A percentile compares a stretch with the other conserved stretches of the same genome.
These are phyloP conservation scores for Colletotrichum viniferum DNA, from an alignment of 2,329 filamentous ascomycete species.

Conservation along the genomic window DNA sequence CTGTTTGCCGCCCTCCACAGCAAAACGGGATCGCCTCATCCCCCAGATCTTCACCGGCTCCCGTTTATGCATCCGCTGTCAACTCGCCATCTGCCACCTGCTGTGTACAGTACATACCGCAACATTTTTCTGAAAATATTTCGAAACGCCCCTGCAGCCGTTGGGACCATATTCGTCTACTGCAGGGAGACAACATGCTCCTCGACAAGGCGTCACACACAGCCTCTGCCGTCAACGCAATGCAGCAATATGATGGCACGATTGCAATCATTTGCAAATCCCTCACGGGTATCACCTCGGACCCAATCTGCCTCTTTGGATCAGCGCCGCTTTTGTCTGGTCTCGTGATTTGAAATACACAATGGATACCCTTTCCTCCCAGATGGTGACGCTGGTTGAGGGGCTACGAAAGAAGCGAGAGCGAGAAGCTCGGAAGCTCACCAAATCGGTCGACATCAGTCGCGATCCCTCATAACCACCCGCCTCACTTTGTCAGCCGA, in stretches of 20 bases:
- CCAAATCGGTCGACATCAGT: background rate
- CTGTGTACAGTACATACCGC: background rate
- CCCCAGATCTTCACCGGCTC: conserved; percentile 10
- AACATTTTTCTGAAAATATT: conserved; percentile 14
- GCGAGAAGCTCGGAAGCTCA: background rate
- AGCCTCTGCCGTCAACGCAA: background rate
- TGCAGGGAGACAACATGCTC: background rate
- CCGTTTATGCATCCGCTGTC: background rate
- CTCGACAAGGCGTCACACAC: background rate
- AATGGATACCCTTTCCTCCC: background rate
- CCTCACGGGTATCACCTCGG: background rate
- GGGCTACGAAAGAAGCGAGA: background rate
- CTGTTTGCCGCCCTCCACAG: background rate
- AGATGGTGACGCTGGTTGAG: background rate
- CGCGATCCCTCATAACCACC: background rate
- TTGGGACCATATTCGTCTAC: background rate
- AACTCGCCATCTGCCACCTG: background rate
- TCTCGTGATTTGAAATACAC: background rate
- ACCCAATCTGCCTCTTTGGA: background rate
- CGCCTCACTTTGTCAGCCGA: background rate
- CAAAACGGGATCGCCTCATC: conserved; percentile 15
- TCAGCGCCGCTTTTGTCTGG: background rate
- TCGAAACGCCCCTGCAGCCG: conserved; percentile 15
- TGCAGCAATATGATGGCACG: background rate
- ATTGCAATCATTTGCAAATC: background rate